phyloP scores from a whole-genome alignment of 2,329 filamentous ascomycete species.

The Furcasterigmium sp. region DNA sequence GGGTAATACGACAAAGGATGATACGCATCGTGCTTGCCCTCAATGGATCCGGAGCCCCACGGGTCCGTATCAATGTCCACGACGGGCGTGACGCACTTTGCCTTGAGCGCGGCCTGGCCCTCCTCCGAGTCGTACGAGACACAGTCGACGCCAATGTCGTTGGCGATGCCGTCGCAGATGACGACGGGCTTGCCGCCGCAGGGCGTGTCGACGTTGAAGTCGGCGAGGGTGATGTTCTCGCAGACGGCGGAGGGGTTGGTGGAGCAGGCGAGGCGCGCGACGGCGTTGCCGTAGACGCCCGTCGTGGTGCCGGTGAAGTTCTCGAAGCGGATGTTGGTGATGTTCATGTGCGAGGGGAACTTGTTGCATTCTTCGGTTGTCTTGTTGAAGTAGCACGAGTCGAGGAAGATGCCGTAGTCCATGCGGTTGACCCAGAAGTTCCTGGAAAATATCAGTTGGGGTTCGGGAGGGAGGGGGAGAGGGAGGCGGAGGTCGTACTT shows the following conservation, averaged over 20 bases:
- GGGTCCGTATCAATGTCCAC: slow-evolving; percentile 5
- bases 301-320: slow-evolving; percentile 53
- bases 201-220: slow-evolving; percentile 50
- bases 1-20: slow-evolving; percentile 3
- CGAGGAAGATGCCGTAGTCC: slow-evolving; percentile 51
- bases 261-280: slow-evolving; percentile 51
- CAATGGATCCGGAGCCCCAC: slow-evolving; percentile 1
- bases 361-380: slow-evolving; percentile 41
- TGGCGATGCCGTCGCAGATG: slow-evolving; percentile 43
- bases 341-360: slow-evolving; percentile 52
- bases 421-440: slow-evolving; percentile 55
- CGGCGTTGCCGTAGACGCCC: slow-evolving; percentile 47
- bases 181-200: slow-evolving; percentile 35
- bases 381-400: slow-evolving; percentile 55
- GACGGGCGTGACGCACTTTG: slow-evolving; percentile 8
- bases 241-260: slow-evolving; percentile 48
- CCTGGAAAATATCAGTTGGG: slow-evolving; percentile 14
- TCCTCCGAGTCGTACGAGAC: slow-evolving; percentile 12
- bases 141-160: slow-evolving; percentile 26
- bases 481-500: slow-evolving; percentile 3
- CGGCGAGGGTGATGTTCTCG: slow-evolving; percentile 46
- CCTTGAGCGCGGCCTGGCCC: slow-evolving; percentile 6
- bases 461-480: no score
- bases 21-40: neutral
- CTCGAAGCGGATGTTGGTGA: slow-evolving; percentile 53